These are phyloP conservation scores for Eremochloa ophiuroides DNA, from an alignment of 176 grass and related monocot species.

Conservation along the genomic window DNA sequence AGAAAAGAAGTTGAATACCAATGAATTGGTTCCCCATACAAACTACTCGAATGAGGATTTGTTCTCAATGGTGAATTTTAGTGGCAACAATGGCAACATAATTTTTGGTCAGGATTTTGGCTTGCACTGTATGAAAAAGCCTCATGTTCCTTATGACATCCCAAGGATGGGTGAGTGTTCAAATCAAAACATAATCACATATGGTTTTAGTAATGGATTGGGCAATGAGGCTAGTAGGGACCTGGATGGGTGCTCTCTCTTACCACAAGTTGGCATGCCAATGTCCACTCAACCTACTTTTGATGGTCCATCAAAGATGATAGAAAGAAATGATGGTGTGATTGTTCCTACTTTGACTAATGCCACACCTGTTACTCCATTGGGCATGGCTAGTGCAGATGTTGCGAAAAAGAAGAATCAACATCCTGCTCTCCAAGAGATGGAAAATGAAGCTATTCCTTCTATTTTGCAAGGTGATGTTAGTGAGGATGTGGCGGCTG, in stretches of 20 bases:
- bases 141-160: not conserved
- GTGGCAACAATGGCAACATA: not conserved
- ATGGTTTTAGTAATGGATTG: not conserved
- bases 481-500: not conserved
- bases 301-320: not conserved
- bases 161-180: not conserved
- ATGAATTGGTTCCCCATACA: not conserved
- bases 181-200: not conserved
- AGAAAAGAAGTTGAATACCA: not conserved
- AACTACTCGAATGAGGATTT: conserved; percentile 6
- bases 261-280: not conserved
- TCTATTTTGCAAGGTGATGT: not conserved
- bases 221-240: not conserved
- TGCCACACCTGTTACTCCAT: not conserved
- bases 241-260: not conserved
- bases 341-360: not conserved
- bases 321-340: not conserved
- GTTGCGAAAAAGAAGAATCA: not conserved
- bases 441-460: not conserved
- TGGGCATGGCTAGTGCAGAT: not conserved
- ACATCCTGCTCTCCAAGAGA: not conserved
- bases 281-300: not conserved
- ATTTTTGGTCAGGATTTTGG: not conserved
- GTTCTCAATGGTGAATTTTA: not conserved
- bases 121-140: not conserved